Evolutionary conservation across 164 flowering plant genomes (phyloP), one percentile per base, ranked within the genome.

Genomic region (Piper betle): DNA sequence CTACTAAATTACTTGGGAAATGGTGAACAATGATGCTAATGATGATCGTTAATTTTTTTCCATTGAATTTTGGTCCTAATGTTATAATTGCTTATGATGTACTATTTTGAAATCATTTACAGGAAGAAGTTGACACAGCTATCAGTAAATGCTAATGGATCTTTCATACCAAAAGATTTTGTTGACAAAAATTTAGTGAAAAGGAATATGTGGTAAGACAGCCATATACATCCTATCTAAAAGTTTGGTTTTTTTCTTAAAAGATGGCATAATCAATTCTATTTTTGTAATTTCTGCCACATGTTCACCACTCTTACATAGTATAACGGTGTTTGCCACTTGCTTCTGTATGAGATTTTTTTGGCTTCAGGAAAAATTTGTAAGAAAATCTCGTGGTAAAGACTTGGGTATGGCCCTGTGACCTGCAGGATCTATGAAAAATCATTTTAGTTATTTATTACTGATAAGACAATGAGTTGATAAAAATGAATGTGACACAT

Each of bases 61-160:
- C 20, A 33, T 19, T 3, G 20, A 18, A 16, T 54, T 18, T 5
- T 54, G 37, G 20, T 18, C 0, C 20, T 54, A 16, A 4, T n/a
- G 18, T 16, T 13, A 53, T 18, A 15, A 17, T 46, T 37, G n/a
- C 37, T 55, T 43, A 6, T 12, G 20, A 19, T 15, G 33, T 25
- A 25, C 33, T 25, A 25, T 25, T 25, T 25, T 25, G 33, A 40
- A 6, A 20, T 62, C 39, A 54, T 41, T 67, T 72, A 69, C 88
- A 93, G 99, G 71, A 84, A 85, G 74, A 86, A 82, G 79, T 68
- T 83, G 71, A 84, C 97, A n/a, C 69, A 82, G 25, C 70, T 93
- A n/a, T 84, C 95, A 59, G 84, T 93, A 57, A 82, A 74, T 82
- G 97, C 99, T 42, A 90, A 90, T 78, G 99, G 97, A 52, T 71